Conservation (phyloP, 345 rosid species). For the Hibiscus syriacus region DNA sequence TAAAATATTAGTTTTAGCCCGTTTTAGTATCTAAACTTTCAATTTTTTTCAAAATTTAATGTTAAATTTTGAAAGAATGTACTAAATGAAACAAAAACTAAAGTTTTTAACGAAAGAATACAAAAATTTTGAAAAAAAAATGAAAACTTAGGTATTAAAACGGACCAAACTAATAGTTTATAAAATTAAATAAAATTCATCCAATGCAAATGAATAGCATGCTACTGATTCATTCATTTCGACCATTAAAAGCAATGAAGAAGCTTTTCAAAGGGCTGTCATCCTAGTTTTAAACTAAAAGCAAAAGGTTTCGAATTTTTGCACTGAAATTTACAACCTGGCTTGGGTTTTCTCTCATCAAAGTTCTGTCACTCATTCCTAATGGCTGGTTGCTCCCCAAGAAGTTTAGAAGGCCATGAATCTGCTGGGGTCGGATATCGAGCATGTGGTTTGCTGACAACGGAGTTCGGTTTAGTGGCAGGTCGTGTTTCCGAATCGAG, state of each 20-base stretch:
- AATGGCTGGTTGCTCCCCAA: conserved; percentile 30
- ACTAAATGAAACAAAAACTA: too few species aligned
- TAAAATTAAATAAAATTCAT: background rate
- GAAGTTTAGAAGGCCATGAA: conserved; percentile 80
- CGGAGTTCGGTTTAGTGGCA: conserved; percentile 16
- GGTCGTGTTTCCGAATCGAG: conserved; percentile 14
- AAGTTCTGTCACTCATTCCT: conserved; percentile 18
- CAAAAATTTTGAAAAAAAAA: too few species aligned
- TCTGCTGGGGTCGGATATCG: conserved; percentile 68
- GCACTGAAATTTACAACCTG: conserved; percentile 20
- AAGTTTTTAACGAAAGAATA: too few species aligned
- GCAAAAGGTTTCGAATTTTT: background rate
- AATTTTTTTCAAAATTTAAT: too few species aligned
- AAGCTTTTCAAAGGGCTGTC: conserved; percentile 8
- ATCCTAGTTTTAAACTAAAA: background rate
- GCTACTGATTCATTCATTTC: background rate
- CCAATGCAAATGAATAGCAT: background rate
- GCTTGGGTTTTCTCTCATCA: conserved; percentile 1
- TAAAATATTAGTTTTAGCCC: too few species aligned
- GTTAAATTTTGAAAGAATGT: too few species aligned
- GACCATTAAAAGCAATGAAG: background rate
- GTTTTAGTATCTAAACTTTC: too few species aligned
- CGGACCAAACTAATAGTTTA: too few species aligned
- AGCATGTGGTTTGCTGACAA: conserved; percentile 82
- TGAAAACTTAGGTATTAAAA: too few species aligned